Percentiles rank a stretch among this genome's conserved stretches.
Evolutionary conservation across 768 basidiomycete species (phyloP).

Genomic region (Psilocybe cubensis): DNA sequence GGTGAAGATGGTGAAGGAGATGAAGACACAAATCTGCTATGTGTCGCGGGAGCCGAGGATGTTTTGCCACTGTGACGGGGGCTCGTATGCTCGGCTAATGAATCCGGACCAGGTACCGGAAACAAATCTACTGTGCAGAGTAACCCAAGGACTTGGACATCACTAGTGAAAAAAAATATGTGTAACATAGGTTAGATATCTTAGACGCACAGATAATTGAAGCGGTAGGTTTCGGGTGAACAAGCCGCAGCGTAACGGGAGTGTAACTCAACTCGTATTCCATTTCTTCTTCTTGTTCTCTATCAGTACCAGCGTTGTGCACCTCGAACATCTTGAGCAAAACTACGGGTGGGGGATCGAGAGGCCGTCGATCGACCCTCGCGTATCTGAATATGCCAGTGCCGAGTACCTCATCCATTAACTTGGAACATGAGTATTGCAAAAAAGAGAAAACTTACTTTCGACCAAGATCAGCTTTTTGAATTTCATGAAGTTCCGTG

Average conservation of each 20-base stretch:
- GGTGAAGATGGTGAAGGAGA: slow-evolving; percentile 4
- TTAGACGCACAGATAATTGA: not conserved
- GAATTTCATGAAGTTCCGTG: slow-evolving; percentile 58
- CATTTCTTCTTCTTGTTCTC: slow-evolving; percentile 46
- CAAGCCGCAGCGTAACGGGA: not conserved
- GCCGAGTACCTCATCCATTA: slow-evolving; percentile 11
- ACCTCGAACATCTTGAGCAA: slow-evolving; percentile 53
- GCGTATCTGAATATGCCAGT: slow-evolving; percentile 51
- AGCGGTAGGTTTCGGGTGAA: not conserved
- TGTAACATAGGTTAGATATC: not conserved
- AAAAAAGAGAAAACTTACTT: slow-evolving; percentile 46
- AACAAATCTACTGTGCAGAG: slow-evolving; percentile 82
- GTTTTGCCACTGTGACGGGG: slow-evolving; percentile 6
- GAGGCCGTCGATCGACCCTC: slow-evolving; percentile 62
- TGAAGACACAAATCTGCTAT: slow-evolving; percentile 13
- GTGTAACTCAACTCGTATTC: slow-evolving; percentile 48
- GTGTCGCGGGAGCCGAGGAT: slow-evolving; percentile 17
- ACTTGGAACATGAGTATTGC: slow-evolving; percentile 2
- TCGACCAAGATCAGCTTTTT: slow-evolving; percentile 69
- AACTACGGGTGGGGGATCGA: slow-evolving; percentile 71
- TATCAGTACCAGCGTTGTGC: slow-evolving; percentile 41
- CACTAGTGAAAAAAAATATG: slow-evolving; percentile 39
- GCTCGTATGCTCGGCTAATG: not conserved
- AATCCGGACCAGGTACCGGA: slow-evolving; percentile 46
- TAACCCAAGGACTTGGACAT: slow-evolving; percentile 65